Conservation (phyloP, 192 early-diverging fungal species). For the Entophlyctis luteolus region DNA sequence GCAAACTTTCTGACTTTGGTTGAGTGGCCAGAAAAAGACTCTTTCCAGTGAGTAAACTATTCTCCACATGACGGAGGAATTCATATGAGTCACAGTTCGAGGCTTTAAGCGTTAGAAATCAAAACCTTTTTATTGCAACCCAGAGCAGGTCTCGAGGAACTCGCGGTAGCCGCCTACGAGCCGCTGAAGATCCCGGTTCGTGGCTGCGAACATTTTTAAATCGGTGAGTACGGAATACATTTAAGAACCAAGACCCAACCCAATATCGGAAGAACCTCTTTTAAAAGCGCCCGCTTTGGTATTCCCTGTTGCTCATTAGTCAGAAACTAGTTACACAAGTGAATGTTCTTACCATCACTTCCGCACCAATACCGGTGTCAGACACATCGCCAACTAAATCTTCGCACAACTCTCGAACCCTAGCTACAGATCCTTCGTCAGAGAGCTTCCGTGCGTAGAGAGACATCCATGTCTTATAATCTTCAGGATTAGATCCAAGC, state of each 20-base stretch:
- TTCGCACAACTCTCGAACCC: slow-evolving; percentile 66
- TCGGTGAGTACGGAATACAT: not conserved
- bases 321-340: not conserved
- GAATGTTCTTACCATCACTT: slow-evolving; percentile 20
- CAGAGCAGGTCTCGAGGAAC: not conserved
- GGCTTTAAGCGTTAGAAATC: no score
- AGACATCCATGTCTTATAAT: slow-evolving; percentile 58
- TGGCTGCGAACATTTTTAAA: not conserved
- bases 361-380: slow-evolving; percentile 20
- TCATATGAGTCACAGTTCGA: no score
- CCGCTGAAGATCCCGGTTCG: not conserved
- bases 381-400: slow-evolving; percentile 55
- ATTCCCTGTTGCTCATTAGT: not conserved
- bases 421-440: slow-evolving; percentile 56
- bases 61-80: no score
- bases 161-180: not conserved
- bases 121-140: no score
- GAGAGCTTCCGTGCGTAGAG: slow-evolving; percentile 65
- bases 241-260: not conserved
- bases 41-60: no score
- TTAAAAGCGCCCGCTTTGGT: not conserved
- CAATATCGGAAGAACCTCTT: slow-evolving; percentile 27
- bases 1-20: no score
- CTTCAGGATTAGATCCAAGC: slow-evolving; percentile 50
- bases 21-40: no score